Base-by-base conservation (phyloP, 1,139 yeast species). In the Yamadazyma dushanensis region DNA sequence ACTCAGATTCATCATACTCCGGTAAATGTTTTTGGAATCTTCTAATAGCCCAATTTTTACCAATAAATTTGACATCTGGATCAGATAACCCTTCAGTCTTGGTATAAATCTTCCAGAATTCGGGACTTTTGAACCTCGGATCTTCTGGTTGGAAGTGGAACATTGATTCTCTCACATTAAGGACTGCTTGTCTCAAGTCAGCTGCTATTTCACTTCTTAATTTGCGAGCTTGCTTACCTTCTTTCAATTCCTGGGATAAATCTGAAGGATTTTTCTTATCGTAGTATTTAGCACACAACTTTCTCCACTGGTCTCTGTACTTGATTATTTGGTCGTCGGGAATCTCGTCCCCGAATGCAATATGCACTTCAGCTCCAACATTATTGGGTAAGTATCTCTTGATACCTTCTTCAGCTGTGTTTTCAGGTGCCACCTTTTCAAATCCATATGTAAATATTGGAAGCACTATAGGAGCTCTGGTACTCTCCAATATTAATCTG, bases 371-470 rank as follows among this genome's bases (percentile, higher is more conserved):
- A 0, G 85, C 73, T 2, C 94, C 89, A 31, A 79, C 56, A 45
- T 83, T 80, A 34, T 76, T 68, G 1, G 94, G 92, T 10, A 84
- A 53, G 57, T 76, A 74, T 38, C 86, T 65, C 37, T 70, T 75
- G 31, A 76, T 53, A 2, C 80, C 70, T 20, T 66, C 59, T 14
- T 71, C 78, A 2, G 82, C 79, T 10, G 74, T 63, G 37, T 78
- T 76, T 59, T 92, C 98, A 0, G 97, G 96, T 15, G 86, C 83
- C 14, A 90, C 75, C 52, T 83, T 79, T 52, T 92, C 97, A 51
- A 92, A 83, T 0, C 98, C 98, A 37, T 80, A 76, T 3, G 89
- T 67, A 53, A 83, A 92, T 16, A 92, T 83, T 0, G 98, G 98
- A n/a, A 92, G 78, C 14, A 92, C 78, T 2, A 89, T 78, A 0